Base-by-base conservation (phyloP, 768 basidiomycete genomes). In the Crassisporium funariophilum region DNA sequence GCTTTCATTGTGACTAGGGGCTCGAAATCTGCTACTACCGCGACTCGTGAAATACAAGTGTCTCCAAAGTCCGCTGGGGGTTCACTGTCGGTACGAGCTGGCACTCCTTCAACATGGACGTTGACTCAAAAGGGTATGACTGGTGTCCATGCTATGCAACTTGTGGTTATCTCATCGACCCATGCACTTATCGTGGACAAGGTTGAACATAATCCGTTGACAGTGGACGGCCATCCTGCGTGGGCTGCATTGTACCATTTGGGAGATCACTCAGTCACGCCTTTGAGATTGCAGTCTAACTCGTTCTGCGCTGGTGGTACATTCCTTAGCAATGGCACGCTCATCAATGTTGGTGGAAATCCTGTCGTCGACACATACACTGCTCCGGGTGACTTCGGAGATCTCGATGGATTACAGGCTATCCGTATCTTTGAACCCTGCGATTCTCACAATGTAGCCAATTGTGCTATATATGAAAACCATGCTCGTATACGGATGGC, bases 291-390 rank as follows among this genome's bases (percentile, higher is more conserved):
- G 64, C 70, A 79, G 55, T 89, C 89, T 4, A 91, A 92, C 60
- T 91, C 90, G 17, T 92, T 92, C 68, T 92, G 90, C 59, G 90
- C 90, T 7, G 86, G 90, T 23, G 90, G 90, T 9, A 75, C 82
- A 3, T 91, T 90, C 61, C 67, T 91, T 5, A 63, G 82, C 17
- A 89, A 92, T 49, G 90, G 90, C 4, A 86, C 87, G 1, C 60
- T 91, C 24, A 68, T 91, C 61, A 88, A 81, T 55, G 86, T 89
- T 10, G 90, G 90, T 44, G 90, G 90, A 2, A 91, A 92, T 59
- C 86, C 88, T 13, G 84, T 90, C 24, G 82, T 88, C 16, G 78
- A 77, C 38, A 72, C 70, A 44, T 71, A 73, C 20, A 88, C 88
- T 4, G 73, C 79, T 46, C 65, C 88, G 35, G 79, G 83, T 9